These are phyloP conservation scores for Leccinum subgranulosum DNA, from an alignment of 768 basidiomycete genomes.

Conservation along the genomic window DNA sequence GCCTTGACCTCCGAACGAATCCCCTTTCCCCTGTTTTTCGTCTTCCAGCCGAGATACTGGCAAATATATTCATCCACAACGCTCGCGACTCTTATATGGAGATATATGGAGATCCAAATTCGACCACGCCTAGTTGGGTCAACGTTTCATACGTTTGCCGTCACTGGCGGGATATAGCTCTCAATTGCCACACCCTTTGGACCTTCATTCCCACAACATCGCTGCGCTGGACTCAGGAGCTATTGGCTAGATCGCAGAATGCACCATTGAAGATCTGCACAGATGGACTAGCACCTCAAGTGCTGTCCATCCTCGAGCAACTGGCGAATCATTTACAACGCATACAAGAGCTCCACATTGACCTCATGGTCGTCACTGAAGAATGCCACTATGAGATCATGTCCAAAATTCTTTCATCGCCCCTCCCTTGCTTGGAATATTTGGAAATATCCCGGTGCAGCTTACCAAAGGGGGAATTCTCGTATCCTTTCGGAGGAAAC, in stretches of 20 bases:
- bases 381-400: not conserved
- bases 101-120: too few relatives aligned
- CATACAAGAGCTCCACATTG: not conserved
- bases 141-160: not conserved
- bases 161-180: too few relatives aligned
- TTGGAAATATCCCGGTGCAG: not conserved
- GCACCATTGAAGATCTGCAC: slow-evolving; percentile 22
- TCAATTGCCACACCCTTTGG: too few relatives aligned
- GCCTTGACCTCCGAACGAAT: too few relatives aligned
- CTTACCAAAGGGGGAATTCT: too few relatives aligned
- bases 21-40: too few relatives aligned
- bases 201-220: too few relatives aligned
- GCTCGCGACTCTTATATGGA: too few relatives aligned
- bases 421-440: not conserved
- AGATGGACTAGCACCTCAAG: not conserved
- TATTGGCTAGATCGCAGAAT: slow-evolving; percentile 31
- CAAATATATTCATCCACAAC: too few relatives aligned
- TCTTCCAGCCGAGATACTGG: too few relatives aligned
- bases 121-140: not conserved
- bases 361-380: too few relatives aligned
- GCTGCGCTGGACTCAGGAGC: too few relatives aligned
- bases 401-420: not conserved
- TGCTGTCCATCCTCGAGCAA: not conserved
- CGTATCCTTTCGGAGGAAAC: not conserved
- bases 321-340: not conserved